Percentiles rank a stretch among this genome's conserved stretches.
Conservation (phyloP, 345 rosid genomes). For the Carallia pectinifolia region DNA sequence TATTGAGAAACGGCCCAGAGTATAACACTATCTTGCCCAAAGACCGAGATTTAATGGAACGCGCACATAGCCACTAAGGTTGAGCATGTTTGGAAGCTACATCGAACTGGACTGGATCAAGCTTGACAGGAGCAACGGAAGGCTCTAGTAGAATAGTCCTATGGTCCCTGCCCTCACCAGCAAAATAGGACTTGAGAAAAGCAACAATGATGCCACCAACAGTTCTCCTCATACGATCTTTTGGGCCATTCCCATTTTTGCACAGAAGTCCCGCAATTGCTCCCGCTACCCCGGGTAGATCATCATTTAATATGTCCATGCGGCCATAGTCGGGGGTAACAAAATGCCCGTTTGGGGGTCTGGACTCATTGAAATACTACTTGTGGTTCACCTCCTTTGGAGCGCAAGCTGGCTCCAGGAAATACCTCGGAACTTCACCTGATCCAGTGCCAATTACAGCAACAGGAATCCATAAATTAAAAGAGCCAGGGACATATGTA, state of each 20-base stretch:
- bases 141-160: conserved; percentile 19
- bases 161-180: conserved; percentile 16
- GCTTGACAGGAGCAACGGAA: conserved; percentile 24
- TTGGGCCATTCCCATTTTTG: conserved; percentile 17
- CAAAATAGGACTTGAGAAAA: conserved; percentile 26
- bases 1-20: no score
- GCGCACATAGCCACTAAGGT: no score
- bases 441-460: conserved; percentile 35
- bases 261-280: neutral
- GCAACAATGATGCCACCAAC: conserved; percentile 42
- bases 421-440: conserved; percentile 7
- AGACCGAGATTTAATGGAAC: no score
- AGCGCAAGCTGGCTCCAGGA: conserved; percentile 24
- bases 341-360: conserved; percentile 34
- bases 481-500: conserved; percentile 14
- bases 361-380: conserved; percentile 34
- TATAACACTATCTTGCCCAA: no score
- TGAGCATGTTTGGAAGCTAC: neutral
- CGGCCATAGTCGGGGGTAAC: conserved; percentile 38
- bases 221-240: conserved; percentile 33
- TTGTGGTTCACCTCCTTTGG: conserved; percentile 31
- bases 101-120: conserved; percentile 13
- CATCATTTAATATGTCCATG: conserved; percentile 41
- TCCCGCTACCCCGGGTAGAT: conserved; percentile 5
- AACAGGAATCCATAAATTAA: conserved; percentile 29